phyloP scores from a whole-genome alignment of 805 yeast species.

The Wickerhamiella bombiphila region DNA sequence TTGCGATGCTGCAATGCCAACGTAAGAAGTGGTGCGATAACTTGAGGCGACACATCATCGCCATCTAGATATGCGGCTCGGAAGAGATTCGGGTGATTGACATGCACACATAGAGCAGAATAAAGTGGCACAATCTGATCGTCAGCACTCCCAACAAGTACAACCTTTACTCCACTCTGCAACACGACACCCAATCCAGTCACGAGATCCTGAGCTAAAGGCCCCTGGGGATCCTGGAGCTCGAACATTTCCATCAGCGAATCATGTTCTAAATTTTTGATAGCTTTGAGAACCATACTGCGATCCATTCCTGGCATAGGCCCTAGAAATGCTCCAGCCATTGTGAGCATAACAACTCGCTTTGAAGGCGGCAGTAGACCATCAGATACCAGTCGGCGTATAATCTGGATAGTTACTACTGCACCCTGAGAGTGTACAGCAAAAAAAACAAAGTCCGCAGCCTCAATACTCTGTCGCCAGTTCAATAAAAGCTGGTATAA shows the following conservation, averaged over 20 bases:
- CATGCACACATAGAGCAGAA: constrained; percentile 69
- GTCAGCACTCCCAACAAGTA: constrained; percentile 77
- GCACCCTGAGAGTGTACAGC: constrained; percentile 96
- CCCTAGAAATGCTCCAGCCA: constrained; percentile 94
- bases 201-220: constrained; percentile 56
- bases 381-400: constrained; percentile 57
- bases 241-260: constrained; percentile 78
- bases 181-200: constrained; percentile 53
- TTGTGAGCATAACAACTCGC: constrained; percentile 60
- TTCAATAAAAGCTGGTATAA: constrained; percentile 57
- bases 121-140: constrained; percentile 91
- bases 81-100: constrained; percentile 77
- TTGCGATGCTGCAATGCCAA: constrained; percentile 63
- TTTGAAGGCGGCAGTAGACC: constrained; percentile 29
- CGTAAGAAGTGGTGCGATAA: constrained; percentile 59
- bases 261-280: constrained; percentile 78
- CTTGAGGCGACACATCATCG: constrained; percentile 60
- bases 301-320: constrained; percentile 88
- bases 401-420: constrained; percentile 69
- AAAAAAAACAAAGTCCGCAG: constrained; percentile 74
- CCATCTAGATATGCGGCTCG: constrained; percentile 84
- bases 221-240: constrained; percentile 61
- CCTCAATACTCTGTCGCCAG: constrained; percentile 40
- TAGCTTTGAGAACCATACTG: constrained; percentile 68
- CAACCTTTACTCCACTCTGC: constrained; percentile 56